Conservation (phyloP, 106 monocot species). For the Dioscorea dumetorum region DNA sequence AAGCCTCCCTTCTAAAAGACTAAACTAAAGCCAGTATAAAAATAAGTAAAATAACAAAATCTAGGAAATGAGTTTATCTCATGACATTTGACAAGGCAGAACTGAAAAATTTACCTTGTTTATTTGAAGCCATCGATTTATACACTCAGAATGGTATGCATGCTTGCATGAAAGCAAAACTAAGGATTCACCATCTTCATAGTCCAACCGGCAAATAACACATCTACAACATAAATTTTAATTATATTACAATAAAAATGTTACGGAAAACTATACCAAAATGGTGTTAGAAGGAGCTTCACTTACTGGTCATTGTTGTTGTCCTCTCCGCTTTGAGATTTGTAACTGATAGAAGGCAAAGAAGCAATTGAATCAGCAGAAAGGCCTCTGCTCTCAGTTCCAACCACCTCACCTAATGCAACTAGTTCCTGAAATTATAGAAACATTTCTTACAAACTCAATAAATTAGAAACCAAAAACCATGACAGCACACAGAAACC, state of each 20-base stretch:
- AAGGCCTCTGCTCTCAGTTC: slow-evolving; percentile 86
- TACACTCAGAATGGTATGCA: slow-evolving; percentile 82
- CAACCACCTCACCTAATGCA: slow-evolving; percentile 89
- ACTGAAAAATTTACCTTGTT: slow-evolving; percentile 57
- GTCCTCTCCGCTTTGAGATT: slow-evolving; percentile 41
- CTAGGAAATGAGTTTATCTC: too few species aligned
- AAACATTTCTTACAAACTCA: not conserved
- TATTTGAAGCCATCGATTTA: slow-evolving; percentile 93
- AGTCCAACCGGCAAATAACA: slow-evolving; percentile 94
- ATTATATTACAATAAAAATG: not conserved
- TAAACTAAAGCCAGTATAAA: not conserved
- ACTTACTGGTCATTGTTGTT: slow-evolving; percentile 35
- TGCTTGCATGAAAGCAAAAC: slow-evolving; percentile 87
- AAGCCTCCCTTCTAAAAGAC: not conserved
- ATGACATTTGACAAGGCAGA: too few species aligned
- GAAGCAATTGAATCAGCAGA: slow-evolving; percentile 74
- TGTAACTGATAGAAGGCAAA: slow-evolving; percentile 72
- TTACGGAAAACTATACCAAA: not conserved
- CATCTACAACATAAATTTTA: slow-evolving; percentile 34
- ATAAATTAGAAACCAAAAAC: not conserved
- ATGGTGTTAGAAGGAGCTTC: not conserved
- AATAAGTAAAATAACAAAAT: too few species aligned
- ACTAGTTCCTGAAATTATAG: slow-evolving; percentile 55
- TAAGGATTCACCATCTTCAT: slow-evolving; percentile 74
- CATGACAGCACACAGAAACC: not conserved